Percentiles rank a stretch among this genome's conserved stretches.
Evolutionary conservation across 495 filamentous ascomycete species (phyloP).

Genomic region (Annulohypoxylon nitens): DNA sequence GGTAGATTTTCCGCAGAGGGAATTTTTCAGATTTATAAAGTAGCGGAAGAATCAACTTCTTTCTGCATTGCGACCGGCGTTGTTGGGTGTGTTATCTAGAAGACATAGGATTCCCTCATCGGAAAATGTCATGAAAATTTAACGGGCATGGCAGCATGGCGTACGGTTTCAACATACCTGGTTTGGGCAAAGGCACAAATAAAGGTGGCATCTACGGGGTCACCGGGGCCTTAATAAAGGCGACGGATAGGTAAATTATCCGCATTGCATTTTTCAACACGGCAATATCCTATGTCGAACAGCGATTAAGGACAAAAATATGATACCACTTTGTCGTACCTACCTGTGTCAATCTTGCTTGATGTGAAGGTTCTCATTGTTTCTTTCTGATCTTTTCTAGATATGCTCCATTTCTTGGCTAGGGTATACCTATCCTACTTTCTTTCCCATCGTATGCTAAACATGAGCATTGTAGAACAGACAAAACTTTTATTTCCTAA

Average conservation of each 20-base stretch:
- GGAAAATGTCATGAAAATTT: slow-evolving; percentile 55
- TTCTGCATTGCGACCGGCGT: slow-evolving; percentile 57
- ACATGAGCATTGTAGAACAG: background rate
- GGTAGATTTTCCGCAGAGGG: slow-evolving; percentile 49
- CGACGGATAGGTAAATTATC: slow-evolving; percentile 45
- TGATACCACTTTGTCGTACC: slow-evolving; percentile 40
- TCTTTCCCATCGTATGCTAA: background rate
- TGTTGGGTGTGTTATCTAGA: slow-evolving; percentile 54
- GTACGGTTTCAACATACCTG: slow-evolving; percentile 58
- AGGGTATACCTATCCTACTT: background rate
- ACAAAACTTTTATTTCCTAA: background rate
- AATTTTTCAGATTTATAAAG: slow-evolving; percentile 49
- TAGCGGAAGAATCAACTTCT: slow-evolving; percentile 62
- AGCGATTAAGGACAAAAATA: slow-evolving; percentile 34
- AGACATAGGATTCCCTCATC: slow-evolving; percentile 57
- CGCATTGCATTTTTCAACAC: slow-evolving; percentile 51
- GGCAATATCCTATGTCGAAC: slow-evolving; percentile 33
- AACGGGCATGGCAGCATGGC: slow-evolving; percentile 53
- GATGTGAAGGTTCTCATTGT: background rate
- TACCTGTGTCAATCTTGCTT: background rate
- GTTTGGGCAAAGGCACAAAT: slow-evolving; percentile 44
- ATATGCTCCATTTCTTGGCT: background rate
- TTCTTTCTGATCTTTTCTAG: background rate
- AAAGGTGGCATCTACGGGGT: slow-evolving; percentile 42
- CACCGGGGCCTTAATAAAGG: slow-evolving; percentile 40